Percentiles rank a stretch among this genome's conserved stretches.
These are phyloP conservation scores for Starmerella apis DNA, from an alignment of 805 yeast genomes.

Conservation along the genomic window DNA sequence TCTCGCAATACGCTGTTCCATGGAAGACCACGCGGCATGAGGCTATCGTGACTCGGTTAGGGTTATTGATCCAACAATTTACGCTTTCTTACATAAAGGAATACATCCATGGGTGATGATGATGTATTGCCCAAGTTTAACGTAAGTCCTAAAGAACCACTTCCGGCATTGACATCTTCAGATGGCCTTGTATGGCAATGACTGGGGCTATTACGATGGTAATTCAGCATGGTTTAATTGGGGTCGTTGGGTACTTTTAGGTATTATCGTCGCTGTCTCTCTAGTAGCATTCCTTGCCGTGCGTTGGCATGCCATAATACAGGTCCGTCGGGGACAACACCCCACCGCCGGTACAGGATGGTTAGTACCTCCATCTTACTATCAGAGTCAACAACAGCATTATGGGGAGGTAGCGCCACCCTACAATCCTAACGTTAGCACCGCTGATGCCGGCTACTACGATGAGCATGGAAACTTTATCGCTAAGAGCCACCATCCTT, in stretches of 20 bases:
- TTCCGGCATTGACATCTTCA: neutral
- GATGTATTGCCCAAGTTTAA: no score
- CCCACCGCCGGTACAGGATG: slow-evolving; percentile 72
- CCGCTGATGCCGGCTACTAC: slow-evolving; percentile 62
- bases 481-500: neutral
- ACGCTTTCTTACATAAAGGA: no score
- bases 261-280: slow-evolving; percentile 25
- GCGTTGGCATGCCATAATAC: slow-evolving; percentile 17
- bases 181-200: neutral
- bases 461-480: slow-evolving; percentile 46
- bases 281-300: slow-evolving; percentile 20
- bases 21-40: no score
- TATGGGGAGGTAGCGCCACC: slow-evolving; percentile 25
- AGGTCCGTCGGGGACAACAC: slow-evolving; percentile 34
- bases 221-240: slow-evolving; percentile 26
- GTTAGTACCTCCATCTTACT: slow-evolving; percentile 77
- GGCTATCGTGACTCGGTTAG: no score
- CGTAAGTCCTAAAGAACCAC: no score
- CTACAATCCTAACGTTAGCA: slow-evolving; percentile 28
- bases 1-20: no score
- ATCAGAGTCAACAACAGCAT: slow-evolving; percentile 46
- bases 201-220: slow-evolving; percentile 1
- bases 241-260: slow-evolving; percentile 33
- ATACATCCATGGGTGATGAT: no score
- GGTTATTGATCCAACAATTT: no score